A percentile compares a stretch with the other conserved stretches of the same genome.
Conservation (phyloP, 2,329 filamentous ascomycete species). For the Apiospora saccharicola region DNA sequence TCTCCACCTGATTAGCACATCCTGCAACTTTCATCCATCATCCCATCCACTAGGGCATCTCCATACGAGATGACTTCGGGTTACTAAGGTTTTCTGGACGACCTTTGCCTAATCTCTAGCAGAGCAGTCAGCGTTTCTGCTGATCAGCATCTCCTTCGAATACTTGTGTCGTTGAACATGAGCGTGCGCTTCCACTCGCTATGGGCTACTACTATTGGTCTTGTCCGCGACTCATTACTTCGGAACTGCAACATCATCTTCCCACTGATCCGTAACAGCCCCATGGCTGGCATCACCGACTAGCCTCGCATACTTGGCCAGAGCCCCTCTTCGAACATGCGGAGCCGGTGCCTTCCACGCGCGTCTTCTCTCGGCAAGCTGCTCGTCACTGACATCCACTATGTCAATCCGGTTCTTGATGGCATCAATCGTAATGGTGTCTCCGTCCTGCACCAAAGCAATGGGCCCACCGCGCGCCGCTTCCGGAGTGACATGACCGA, state of each 20-base stretch:
- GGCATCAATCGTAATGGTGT: slow-evolving; percentile 86
- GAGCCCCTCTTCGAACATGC: slow-evolving; percentile 78
- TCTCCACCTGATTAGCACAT: not conserved
- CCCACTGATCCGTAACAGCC: slow-evolving; percentile 81
- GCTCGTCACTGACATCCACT: slow-evolving; percentile 70
- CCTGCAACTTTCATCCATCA: not conserved
- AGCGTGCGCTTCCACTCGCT: not conserved
- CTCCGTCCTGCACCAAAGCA: slow-evolving; percentile 80
- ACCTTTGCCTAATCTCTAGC: not conserved
- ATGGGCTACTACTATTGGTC: not conserved
- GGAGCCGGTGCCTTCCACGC: slow-evolving; percentile 76
- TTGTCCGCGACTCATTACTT: slow-evolving; percentile 9
- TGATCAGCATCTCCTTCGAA: not conserved
- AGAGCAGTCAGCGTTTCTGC: not conserved
- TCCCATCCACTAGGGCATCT: not conserved
- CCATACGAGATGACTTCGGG: not conserved
- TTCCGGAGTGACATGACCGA: slow-evolving; percentile 92
- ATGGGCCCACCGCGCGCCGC: slow-evolving; percentile 90
- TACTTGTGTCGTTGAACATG: not conserved
- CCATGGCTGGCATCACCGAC: slow-evolving; percentile 93
- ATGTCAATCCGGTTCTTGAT: slow-evolving; percentile 77
- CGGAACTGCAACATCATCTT: slow-evolving; percentile 28
- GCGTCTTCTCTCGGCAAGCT: slow-evolving; percentile 69
- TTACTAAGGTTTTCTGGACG: not conserved
- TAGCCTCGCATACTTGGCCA: slow-evolving; percentile 89